These are phyloP conservation scores for Aeschynomene evenia DNA, from an alignment of 306 rosid species.

Conservation along the genomic window DNA sequence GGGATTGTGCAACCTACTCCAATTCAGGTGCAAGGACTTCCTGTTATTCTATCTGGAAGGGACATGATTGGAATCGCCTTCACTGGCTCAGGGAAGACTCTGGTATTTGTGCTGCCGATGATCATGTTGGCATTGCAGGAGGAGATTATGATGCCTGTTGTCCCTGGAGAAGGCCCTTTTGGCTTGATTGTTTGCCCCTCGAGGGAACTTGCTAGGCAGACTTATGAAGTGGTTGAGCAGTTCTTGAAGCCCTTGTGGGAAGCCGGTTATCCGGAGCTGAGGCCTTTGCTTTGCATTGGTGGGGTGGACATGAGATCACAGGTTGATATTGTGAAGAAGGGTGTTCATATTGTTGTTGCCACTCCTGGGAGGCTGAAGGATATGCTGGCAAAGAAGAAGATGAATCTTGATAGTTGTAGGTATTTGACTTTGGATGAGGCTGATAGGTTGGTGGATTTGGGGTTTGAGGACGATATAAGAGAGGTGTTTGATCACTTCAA, in stretches of 20 bases:
- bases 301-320: constrained; percentile 92
- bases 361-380: constrained; percentile 96
- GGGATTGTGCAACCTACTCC: constrained; percentile 97
- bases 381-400: constrained; percentile 91
- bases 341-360: constrained; percentile 96
- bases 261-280: constrained; percentile 86
- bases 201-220: constrained; percentile 94
- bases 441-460: constrained; percentile 89
- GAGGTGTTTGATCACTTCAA: constrained; percentile 93
- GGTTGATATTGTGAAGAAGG: constrained; percentile 80
- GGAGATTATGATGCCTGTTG: constrained; percentile 91
- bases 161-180: constrained; percentile 90
- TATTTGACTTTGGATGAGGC: constrained; percentile 92
- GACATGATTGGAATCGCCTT: constrained; percentile 98
- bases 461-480: constrained; percentile 86
- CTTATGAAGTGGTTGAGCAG: constrained; percentile 82
- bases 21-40: constrained; percentile 96
- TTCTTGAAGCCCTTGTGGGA: constrained; percentile 72
- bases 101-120: constrained; percentile 90
- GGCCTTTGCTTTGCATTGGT: constrained; percentile 93
- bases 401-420: constrained; percentile 87
- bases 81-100: constrained; percentile 88
- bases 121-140: constrained; percentile 92
- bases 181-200: constrained; percentile 85
- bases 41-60: constrained; percentile 81